Conservation (phyloP, 352 stramenopile species). For the Phytophthora meadii region DNA sequence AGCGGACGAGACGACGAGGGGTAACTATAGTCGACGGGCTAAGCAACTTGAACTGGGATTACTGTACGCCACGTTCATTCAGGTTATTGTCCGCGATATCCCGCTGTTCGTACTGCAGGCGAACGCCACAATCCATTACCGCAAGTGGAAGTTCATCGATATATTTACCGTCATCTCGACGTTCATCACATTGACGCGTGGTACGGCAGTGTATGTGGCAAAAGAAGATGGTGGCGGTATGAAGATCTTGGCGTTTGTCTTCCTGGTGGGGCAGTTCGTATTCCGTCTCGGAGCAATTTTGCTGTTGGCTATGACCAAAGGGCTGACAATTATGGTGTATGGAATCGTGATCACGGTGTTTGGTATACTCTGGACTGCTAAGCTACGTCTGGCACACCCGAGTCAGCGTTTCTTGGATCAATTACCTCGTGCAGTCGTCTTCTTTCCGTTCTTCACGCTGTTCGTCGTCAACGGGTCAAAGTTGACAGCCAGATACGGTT, state of each 20-base stretch:
- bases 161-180: slow-evolving; percentile 66
- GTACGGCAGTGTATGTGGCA: slow-evolving; percentile 48
- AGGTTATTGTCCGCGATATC: slow-evolving; percentile 74
- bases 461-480: slow-evolving; percentile 65
- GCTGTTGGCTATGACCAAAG: slow-evolving; percentile 71
- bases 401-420: slow-evolving; percentile 40
- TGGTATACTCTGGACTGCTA: slow-evolving; percentile 41
- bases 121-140: slow-evolving; percentile 84
- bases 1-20: slow-evolving; percentile 1
- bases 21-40: slow-evolving; percentile 1
- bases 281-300: slow-evolving; percentile 67
- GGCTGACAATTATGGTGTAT: slow-evolving; percentile 49
- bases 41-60: slow-evolving; percentile 41
- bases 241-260: slow-evolving; percentile 45
- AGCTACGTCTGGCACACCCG: slow-evolving; percentile 53
- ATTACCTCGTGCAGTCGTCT: slow-evolving; percentile 53
- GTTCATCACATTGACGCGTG: slow-evolving; percentile 55
- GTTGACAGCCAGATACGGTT: slow-evolving; percentile 42
- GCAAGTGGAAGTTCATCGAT: slow-evolving; percentile 76
- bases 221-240: slow-evolving; percentile 49
- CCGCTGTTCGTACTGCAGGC: slow-evolving; percentile 78
- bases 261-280: slow-evolving; percentile 67
- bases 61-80: slow-evolving; percentile 66
- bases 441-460: slow-evolving; percentile 75
- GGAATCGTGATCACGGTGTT: slow-evolving; percentile 40